phyloP scores from a whole-genome alignment of 495 filamentous ascomycete species.

The Neurospora sp. region DNA sequence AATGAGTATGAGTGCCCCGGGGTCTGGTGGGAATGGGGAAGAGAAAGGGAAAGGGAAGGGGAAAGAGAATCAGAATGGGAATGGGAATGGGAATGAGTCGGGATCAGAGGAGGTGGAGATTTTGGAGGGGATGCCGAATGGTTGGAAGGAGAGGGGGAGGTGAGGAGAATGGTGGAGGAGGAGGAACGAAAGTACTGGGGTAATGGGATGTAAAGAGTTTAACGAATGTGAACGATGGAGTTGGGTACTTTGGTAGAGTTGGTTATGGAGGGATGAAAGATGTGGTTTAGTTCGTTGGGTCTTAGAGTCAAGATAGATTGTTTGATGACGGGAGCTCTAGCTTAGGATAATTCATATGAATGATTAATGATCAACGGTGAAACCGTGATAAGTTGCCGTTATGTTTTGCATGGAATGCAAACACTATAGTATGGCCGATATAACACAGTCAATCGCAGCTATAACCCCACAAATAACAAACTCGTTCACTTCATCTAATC shows the following conservation, averaged over 20 bases:
- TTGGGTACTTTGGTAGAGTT: not conserved
- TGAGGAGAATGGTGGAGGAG: not conserved
- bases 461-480: not conserved
- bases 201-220: not conserved
- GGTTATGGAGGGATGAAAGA: not conserved
- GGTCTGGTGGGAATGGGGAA: too few relatives aligned
- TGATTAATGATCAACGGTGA: not conserved
- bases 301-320: too few relatives aligned
- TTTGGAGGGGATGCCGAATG: not conserved
- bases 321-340: not conserved
- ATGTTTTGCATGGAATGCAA: not conserved
- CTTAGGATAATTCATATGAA: not conserved
- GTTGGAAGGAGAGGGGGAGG: not conserved
- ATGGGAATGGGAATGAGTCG: not conserved
- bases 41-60: not conserved
- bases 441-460: not conserved
- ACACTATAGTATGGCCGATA: not conserved
- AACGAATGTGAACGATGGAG: not conserved
- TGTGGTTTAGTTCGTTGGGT: not conserved
- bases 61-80: not conserved
- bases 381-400: not conserved
- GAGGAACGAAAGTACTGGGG: not conserved
- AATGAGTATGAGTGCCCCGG: too few relatives aligned
- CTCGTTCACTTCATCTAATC: not conserved
- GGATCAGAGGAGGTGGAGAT: not conserved